Base-by-base conservation (phyloP, 177 flowering plant species). In the Tripterygium wilfordii region DNA sequence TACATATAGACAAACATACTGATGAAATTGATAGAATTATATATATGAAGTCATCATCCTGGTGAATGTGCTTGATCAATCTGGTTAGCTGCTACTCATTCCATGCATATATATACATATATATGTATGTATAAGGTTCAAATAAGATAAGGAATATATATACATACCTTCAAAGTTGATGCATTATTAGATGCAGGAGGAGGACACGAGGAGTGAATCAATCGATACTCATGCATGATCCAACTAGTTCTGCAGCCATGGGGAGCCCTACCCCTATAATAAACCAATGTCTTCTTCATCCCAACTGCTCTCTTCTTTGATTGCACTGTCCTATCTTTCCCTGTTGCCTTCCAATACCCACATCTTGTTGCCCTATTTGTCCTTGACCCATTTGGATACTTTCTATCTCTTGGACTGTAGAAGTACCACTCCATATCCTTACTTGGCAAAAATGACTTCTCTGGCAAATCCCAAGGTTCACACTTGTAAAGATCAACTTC, bases 211-310 rank as follows among this genome's bases (percentile, higher is more conserved):
- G 81, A 67, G 30, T 78, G 71, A 30, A 64, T 26, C 22, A 81
- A 75, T n/a, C 96, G 82, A 56, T 87, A 87, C 62, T 87, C 96
- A 32, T 87, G 92, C 92, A 87, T 84, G 5, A 87, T 82, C 92
- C 92, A 87, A 43, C 84, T 72, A 20, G 80, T 76, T 45, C 87
- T 68, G 3, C 69, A 61, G 15, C 96, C 96, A 57, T 78, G 83
- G 5, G 92, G 96, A 42, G 92, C 96, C 31, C 92, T 68, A 1
- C 96, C 96, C 65, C 68, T 65, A 56, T 87, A 84, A 41, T 76
- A 87, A 10, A 87, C 96, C 75, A 87, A 49, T 0, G 96, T 87
- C 72, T 87, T 87, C 82, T 84, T 87, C 92, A 84, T 84, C 21
- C 96, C 92, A 0, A 77, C 72, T 3, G 75, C 29, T 9, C 62